Base-by-base conservation (phyloP, 441 rosid genomes). In the Manihot esculenta region DNA sequence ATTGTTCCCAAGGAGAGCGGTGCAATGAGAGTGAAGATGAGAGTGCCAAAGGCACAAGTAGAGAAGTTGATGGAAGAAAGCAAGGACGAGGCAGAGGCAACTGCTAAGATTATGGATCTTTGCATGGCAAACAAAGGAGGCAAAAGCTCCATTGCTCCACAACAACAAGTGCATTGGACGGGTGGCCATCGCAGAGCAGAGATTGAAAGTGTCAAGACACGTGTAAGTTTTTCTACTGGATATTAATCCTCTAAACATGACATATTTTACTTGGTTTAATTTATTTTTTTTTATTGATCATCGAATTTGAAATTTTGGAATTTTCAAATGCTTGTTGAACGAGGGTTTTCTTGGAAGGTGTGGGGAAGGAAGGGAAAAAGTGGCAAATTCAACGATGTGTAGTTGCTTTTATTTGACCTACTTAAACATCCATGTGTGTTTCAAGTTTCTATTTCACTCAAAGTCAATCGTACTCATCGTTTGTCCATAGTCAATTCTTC, bases 1-100 rank as follows among this genome's bases (percentile, higher is more conserved):
- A 9, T 62, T 21, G 41, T 23, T 1, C 3, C 44, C 6, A 62
- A 0, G 3, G 42, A 65, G 7, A 69, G 41, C 64, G 80, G 76
- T 14, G 70, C 66, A 8, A 63, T 56, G 84, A 87, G 88, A 72
- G 83, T 95, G 66, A 89, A 74, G 58, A 68, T 95, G 84, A 89
- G 88, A 55, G 55, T 95, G 35, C 88, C 95, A 1, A 95, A 85
- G 74, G 86, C 82, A 1, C 85, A 88, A 65, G 82, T 95, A 4
- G 88, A 88, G 79, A 89, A 64, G 71, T 73, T 93, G 82, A 56
- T 95, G 79, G 80, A 63, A 41, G 97, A 89, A 72, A 89, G 95
- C 67, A 82, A 71, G 14, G 85, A 84, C 3, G 89, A 85, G 24
- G 84, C 77, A 0, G 95, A 91, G 69, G 90, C 82, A 0, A 91